Evolutionary conservation across 1,139 yeast species (phyloP).

Genomic region (Taphrina sp.): DNA sequence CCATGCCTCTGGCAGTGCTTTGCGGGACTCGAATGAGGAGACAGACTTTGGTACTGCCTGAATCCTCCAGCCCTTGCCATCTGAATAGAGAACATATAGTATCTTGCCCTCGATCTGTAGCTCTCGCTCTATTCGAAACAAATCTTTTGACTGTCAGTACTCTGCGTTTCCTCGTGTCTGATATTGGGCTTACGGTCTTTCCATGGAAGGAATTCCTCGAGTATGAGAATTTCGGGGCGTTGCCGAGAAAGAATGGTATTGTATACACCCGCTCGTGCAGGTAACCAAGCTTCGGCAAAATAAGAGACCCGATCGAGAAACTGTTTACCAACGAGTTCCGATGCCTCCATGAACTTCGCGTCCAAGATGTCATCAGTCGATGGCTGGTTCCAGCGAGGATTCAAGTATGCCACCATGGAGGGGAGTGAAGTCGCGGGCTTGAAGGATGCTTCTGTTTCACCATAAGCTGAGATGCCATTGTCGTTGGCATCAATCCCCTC

Average conservation of each 20-base stretch:
- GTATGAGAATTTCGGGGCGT: slow-evolving; percentile 55
- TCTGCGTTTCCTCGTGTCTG: not conserved
- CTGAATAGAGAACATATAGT: slow-evolving; percentile 77
- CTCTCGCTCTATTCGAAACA: slow-evolving; percentile 70
- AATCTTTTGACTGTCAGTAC: slow-evolving; percentile 43
- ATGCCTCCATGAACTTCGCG: slow-evolving; percentile 64
- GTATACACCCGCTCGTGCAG: slow-evolving; percentile 76
- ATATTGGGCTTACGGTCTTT: slow-evolving; percentile 56
- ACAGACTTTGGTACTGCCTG: slow-evolving; percentile 83
- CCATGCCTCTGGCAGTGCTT: slow-evolving; percentile 85
- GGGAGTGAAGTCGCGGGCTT: slow-evolving; percentile 56
- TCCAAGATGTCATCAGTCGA: slow-evolving; percentile 61
- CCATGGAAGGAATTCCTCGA: slow-evolving; percentile 85
- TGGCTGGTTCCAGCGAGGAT: slow-evolving; percentile 76
- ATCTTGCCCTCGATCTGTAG: slow-evolving; percentile 55
- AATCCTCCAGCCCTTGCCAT: slow-evolving; percentile 77
- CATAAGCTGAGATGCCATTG: slow-evolving; percentile 81
- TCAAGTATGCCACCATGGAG: slow-evolving; percentile 70
- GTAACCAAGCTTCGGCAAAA: slow-evolving; percentile 85
- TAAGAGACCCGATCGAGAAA: slow-evolving; percentile 66
- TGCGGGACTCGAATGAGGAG: slow-evolving; percentile 67
- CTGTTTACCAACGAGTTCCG: slow-evolving; percentile 76
- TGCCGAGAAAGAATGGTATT: slow-evolving; percentile 56
- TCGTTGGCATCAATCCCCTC: slow-evolving; percentile 96
- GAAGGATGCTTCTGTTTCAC: slow-evolving; percentile 43